Evolutionary conservation across 2,329 filamentous ascomycete species (phyloP).

Genomic region (Aaosphaeria arxii): DNA sequence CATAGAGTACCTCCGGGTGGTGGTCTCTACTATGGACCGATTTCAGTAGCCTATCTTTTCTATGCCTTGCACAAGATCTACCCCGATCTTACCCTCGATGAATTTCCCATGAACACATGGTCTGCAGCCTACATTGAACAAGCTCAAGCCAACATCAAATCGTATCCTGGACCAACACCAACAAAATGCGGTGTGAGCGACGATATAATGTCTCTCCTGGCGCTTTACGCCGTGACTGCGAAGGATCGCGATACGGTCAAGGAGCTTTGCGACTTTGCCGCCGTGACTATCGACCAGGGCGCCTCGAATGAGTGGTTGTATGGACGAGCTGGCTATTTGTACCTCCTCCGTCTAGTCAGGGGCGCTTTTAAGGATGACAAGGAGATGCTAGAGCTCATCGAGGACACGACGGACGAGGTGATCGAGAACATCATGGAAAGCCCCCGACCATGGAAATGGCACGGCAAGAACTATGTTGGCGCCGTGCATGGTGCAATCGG

Average conservation of each 20-base stretch:
- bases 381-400: constrained; percentile 50
- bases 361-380: constrained; percentile 53
- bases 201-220: constrained; percentile 50
- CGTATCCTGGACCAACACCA: constrained; percentile 45
- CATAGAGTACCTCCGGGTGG: constrained; percentile 45
- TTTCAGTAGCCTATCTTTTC: constrained; percentile 50
- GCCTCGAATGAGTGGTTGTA: constrained; percentile 63
- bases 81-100: constrained; percentile 46
- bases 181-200: constrained; percentile 50
- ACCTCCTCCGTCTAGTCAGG: constrained; percentile 63
- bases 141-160: constrained; percentile 48
- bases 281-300: constrained; percentile 45
- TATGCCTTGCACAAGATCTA: constrained; percentile 50
- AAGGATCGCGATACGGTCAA: constrained; percentile 49
- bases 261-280: constrained; percentile 50
- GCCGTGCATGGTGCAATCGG: constrained; percentile 67
- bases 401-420: constrained; percentile 55
- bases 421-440: constrained; percentile 58
- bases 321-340: constrained; percentile 66
- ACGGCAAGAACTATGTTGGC: constrained; percentile 61
- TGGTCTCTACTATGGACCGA: constrained; percentile 50
- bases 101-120: constrained; percentile 47
- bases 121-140: constrained; percentile 50
- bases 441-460: constrained; percentile 61
- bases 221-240: constrained; percentile 49